Percentiles rank a stretch among this genome's conserved stretches.
Conservation (phyloP, 768 basidiomycete genomes). For the Suillus cothurnatus region DNA sequence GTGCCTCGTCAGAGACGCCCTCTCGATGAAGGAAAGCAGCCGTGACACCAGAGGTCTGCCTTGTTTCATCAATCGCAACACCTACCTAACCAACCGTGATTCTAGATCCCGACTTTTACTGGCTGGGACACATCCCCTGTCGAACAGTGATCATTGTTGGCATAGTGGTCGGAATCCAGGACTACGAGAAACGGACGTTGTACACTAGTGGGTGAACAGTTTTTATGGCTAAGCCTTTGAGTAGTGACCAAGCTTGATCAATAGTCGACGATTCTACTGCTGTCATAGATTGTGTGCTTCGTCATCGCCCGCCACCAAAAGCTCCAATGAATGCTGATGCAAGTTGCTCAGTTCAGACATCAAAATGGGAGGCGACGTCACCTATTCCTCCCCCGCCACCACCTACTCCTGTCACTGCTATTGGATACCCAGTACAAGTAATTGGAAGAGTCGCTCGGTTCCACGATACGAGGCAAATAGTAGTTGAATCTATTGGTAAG, state of each 20-base stretch:
- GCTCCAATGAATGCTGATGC: constrained; percentile 13
- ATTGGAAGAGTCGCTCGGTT: constrained; percentile 46
- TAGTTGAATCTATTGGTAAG: constrained; percentile 55
- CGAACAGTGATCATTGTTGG: constrained; percentile 63
- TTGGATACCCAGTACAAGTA: constrained; percentile 51
- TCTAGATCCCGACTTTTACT: constrained; percentile 62
- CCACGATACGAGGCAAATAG: constrained; percentile 47
- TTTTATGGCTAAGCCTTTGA: background rate
- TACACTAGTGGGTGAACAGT: constrained; percentile 52
- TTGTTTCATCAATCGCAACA: constrained; percentile 1
- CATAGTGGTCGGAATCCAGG: constrained; percentile 61
- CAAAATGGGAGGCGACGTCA: background rate
- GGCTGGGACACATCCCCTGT: constrained; percentile 74
- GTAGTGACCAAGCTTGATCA: constrained; percentile 4
- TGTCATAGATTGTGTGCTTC: constrained; percentile 67
- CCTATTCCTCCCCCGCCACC: constrained; percentile 11
- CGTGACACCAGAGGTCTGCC: constrained; percentile 33
- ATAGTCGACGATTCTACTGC: constrained; percentile 80
- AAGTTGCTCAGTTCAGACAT: constrained; percentile 11
- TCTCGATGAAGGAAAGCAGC: constrained; percentile 45
- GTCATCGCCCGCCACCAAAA: constrained; percentile 30
- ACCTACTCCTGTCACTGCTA: constrained; percentile 41
- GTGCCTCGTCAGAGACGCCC: constrained; percentile 57
- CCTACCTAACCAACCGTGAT: background rate
- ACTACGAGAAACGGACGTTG: constrained; percentile 58